phyloP scores from a whole-genome alignment of 1,284 basidiomycete genomes.

The Rhodotorula mucilaginosa region DNA sequence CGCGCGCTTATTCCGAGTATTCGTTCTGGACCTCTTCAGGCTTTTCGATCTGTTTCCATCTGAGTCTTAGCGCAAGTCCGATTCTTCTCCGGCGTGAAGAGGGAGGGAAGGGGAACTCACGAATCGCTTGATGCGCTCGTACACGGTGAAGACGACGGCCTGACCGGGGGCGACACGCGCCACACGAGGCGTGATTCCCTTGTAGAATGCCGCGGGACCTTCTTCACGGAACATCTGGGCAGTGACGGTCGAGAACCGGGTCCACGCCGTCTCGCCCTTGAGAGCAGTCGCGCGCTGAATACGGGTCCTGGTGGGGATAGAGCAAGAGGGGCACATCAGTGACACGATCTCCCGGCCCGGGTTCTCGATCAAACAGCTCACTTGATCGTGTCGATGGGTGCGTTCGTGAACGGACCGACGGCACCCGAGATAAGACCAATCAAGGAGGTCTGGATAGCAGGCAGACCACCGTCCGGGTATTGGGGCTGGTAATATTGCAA shows the following conservation, averaged over 20 bases:
- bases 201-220: conserved; percentile 48
- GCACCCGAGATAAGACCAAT: conserved; percentile 95
- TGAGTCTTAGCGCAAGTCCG: background rate
- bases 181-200: conserved; percentile 88
- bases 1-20: conserved; percentile 19
- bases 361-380: conserved; percentile 3
- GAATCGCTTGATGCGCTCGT: conserved; percentile 58
- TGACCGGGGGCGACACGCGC: conserved; percentile 94
- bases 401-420: conserved; percentile 55
- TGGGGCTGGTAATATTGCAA: conserved; percentile 75
- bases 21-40: conserved; percentile 22
- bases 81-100: background rate
- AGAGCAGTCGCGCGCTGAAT: conserved; percentile 75
- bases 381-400: conserved; percentile 46
- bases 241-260: conserved; percentile 73
- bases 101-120: background rate
- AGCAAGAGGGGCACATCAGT: background rate
- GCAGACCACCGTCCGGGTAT: conserved; percentile 61
- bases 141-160: conserved; percentile 85
- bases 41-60: conserved; percentile 61
- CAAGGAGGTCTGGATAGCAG: conserved; percentile 89
- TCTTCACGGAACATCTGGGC: conserved; percentile 91
- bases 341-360: too few relatives aligned
- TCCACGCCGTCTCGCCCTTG: conserved; percentile 71
- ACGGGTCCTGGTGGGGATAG: conserved; percentile 34